Percentiles rank a stretch among this genome's conserved stretches.
phyloP scores from a whole-genome alignment of 2,329 filamentous ascomycete genomes.

The Lachnellula arida region DNA sequence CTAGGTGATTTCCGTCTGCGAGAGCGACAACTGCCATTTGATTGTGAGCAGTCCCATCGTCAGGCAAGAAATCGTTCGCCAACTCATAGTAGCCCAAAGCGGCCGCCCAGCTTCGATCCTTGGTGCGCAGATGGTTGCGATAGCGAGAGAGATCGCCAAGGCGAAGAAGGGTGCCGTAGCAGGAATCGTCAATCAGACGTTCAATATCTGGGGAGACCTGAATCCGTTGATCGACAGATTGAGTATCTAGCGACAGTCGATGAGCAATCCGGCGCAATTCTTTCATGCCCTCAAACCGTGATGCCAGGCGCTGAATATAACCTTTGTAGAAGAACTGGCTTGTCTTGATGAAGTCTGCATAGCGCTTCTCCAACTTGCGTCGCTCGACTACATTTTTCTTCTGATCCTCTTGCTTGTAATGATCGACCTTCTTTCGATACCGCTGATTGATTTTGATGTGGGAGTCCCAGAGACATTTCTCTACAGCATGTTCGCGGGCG shows the following conservation, averaged over 20 bases:
- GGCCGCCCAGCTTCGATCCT: conserved; percentile 67
- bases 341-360: conserved; percentile 78
- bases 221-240: conserved; percentile 24
- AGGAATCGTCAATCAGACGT: conserved; percentile 61
- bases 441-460: conserved; percentile 74
- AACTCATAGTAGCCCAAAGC: conserved; percentile 82
- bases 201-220: conserved; percentile 22
- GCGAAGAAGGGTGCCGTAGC: conserved; percentile 77
- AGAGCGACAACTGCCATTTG: conserved; percentile 85
- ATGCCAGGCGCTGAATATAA: conserved; percentile 73
- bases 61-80: conserved; percentile 72
- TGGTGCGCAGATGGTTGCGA: conserved; percentile 67
- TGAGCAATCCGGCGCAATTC: conserved; percentile 30
- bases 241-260: conserved; percentile 24
- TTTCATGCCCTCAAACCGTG: conserved; percentile 42
- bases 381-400: conserved; percentile 54
- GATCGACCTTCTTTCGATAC: conserved; percentile 66
- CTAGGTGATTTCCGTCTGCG: conserved; percentile 72
- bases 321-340: conserved; percentile 85
- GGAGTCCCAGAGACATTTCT: conserved; percentile 70
- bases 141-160: conserved; percentile 90
- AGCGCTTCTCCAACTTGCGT: conserved; percentile 77
- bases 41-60: conserved; percentile 79
- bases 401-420: conserved; percentile 42
- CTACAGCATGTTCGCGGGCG: conserved; percentile 58